Base-by-base conservation (phyloP, 352 stramenopile species). In the Phytophthora sp. region DNA sequence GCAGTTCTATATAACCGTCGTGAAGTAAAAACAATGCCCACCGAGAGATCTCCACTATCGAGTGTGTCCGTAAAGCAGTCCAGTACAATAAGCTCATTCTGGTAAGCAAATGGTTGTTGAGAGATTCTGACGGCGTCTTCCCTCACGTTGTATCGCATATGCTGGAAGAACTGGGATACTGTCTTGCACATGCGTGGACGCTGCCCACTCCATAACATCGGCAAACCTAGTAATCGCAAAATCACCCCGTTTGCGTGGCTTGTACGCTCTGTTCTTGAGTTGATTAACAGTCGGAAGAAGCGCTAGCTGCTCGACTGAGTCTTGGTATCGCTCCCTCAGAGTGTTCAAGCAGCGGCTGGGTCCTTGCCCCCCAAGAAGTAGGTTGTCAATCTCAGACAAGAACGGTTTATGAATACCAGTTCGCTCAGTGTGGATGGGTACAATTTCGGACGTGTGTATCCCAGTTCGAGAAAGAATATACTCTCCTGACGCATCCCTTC, bases 391-490 rank as follows among this genome's bases (percentile, higher is more conserved):
- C 12, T 53, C 45, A 26, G 27, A 8, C 27, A 59, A 42, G 24
- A 59, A 30, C 34, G 38, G 37, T 5, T 39, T 59, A 20, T 50
- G 38, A 50, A 59, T 59, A 3, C 51, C 35, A 8, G 37, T 26
- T 42, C 35, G 21, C 18, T 56, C 24, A 12, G 49, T 34, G 4
- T 17, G 3, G 1, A 31, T n/a, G 8, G 46, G 20, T 34, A 35
- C n/a, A n/a, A 27, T 13, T 7, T 26, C n/a, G 3, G 10, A 48
- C 21, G 51, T 42, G 27, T 42, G 51, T 2, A 32, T 32, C 17
- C 51, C 51, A 30, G 20, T 57, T 46, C 26, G 4, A 8, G 35
- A 38, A 4, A 57, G 24, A 8, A 32, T 8, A 20, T 27, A 56
- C 17, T 37, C 34, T 5, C 23, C 49, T 17, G 18, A n/a, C 7